These are phyloP conservation scores for Tuber aestivum DNA, from an alignment of 495 filamentous ascomycete species.

Conservation along the genomic window DNA sequence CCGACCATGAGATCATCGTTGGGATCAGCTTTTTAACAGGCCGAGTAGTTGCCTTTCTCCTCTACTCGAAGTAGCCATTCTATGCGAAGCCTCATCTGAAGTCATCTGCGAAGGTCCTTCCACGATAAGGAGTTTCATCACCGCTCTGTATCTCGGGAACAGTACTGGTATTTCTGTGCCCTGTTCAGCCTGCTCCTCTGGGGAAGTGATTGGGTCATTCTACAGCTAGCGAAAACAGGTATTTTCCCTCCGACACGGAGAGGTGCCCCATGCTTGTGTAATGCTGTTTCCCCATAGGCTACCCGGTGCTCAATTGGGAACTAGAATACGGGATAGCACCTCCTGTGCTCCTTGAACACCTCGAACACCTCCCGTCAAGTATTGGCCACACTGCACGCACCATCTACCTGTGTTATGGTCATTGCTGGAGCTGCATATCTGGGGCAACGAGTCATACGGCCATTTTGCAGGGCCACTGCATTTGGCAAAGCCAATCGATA, in stretches of 20 bases:
- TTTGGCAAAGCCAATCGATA: not conserved
- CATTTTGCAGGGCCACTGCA: not conserved
- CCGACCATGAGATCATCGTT: not conserved
- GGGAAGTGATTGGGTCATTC: not conserved
- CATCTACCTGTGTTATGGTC: not conserved
- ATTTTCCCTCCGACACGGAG: not conserved
- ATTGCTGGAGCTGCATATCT: not conserved
- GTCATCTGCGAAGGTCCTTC: not conserved
- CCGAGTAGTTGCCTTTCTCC: not conserved
- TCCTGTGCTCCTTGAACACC: too few species aligned
- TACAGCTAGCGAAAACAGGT: not conserved
- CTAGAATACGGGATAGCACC: too few species aligned
- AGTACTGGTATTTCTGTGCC: not conserved
- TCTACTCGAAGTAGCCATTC: not conserved
- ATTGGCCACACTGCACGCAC: not conserved
- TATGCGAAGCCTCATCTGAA: conserved; percentile 3
- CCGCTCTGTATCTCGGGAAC: not conserved
- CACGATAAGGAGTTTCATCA: not conserved
- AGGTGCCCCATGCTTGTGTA: not conserved
- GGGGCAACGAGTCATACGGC: not conserved
- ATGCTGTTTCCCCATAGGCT: not conserved
- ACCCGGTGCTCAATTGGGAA: too few species aligned
- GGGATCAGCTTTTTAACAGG: not conserved
- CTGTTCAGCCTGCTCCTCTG: not conserved
- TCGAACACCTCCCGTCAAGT: not conserved